Conservation (phyloP, 1,284 basidiomycete species). For the Porogramme epimiltina region DNA sequence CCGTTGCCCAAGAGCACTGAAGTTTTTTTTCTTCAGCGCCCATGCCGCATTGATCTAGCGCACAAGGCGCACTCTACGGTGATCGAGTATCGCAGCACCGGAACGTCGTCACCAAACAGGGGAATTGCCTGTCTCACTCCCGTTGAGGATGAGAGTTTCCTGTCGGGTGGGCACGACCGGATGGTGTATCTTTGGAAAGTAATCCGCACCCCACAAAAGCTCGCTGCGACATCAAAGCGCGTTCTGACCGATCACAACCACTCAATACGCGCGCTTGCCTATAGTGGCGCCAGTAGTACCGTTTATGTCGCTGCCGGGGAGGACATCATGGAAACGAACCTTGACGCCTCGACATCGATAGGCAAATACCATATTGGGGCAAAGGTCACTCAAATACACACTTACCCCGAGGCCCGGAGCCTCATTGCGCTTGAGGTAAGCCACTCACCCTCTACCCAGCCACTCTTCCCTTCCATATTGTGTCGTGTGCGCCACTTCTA, state of each 20-base stretch:
- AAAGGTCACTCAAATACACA: slow-evolving; percentile 46
- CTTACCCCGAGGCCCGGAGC: slow-evolving; percentile 42
- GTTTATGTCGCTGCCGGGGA: slow-evolving; percentile 37
- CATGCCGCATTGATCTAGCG: slow-evolving; percentile 30
- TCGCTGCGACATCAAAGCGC: slow-evolving; percentile 22
- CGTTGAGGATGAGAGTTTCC: slow-evolving; percentile 37
- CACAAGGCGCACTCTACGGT: slow-evolving; percentile 29
- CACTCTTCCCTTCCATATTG: background rate
- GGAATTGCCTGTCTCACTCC: slow-evolving; percentile 43
- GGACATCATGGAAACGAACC: slow-evolving; percentile 35
- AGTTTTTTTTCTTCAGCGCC: slow-evolving; percentile 12
- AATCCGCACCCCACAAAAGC: too few species aligned
- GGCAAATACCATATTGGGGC: slow-evolving; percentile 36
- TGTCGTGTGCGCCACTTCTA: background rate
- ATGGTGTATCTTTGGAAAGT: slow-evolving; percentile 41
- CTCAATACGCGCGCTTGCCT: slow-evolving; percentile 39
- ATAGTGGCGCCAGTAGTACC: slow-evolving; percentile 32
- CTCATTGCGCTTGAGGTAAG: slow-evolving; percentile 51
- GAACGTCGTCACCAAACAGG: slow-evolving; percentile 27
- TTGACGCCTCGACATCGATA: slow-evolving; percentile 31
- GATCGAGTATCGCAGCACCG: slow-evolving; percentile 19
- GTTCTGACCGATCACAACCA: slow-evolving; percentile 32
- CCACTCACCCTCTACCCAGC: slow-evolving; percentile 9
- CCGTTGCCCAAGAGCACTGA: slow-evolving; percentile 6
- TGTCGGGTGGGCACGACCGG: slow-evolving; percentile 48